Evolutionary conservation across 371 early-diverging fungal genomes (phyloP).

Genomic region (Quaeritorhiza haematococci): DNA sequence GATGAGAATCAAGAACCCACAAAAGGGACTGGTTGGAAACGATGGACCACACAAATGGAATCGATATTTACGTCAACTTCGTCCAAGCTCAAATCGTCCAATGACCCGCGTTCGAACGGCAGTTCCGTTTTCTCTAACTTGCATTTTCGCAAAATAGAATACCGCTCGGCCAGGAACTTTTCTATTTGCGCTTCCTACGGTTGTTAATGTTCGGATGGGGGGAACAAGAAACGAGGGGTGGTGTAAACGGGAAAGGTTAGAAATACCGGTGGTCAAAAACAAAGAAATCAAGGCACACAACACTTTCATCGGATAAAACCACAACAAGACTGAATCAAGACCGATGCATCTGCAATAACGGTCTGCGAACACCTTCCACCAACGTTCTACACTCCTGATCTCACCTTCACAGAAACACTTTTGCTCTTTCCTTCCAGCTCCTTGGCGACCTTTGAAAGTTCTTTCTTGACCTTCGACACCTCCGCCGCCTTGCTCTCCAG

Average conservation of each 20-base stretch:
- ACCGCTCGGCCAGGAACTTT: conserved; percentile 67
- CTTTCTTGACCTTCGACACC: conserved; percentile 55
- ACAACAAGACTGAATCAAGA: too few species aligned
- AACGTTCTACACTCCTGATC: neutral
- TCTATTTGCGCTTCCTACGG: conserved; percentile 69
- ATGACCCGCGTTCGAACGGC: conserved; percentile 58
- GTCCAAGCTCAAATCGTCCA: conserved; percentile 67
- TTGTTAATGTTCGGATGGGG: neutral
- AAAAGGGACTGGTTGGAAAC: too few species aligned
- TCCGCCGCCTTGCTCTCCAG: conserved; percentile 48
- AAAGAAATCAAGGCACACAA: too few species aligned
- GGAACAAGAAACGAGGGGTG: neutral
- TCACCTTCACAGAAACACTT: conserved; percentile 52
- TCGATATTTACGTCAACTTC: conserved; percentile 46
- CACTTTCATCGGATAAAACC: too few species aligned
- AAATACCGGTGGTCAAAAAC: too few species aligned
- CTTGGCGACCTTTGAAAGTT: conserved; percentile 53
- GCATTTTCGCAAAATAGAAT: conserved; percentile 77
- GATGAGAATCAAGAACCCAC: too few species aligned
- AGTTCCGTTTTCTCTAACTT: conserved; percentile 87
- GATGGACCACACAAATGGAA: neutral
- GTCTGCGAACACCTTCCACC: too few species aligned
- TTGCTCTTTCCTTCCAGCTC: conserved; percentile 65
- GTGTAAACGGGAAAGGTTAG: too few species aligned
- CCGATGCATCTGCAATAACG: too few species aligned